Base-by-base conservation (phyloP, 768 basidiomycete species). In the Hortiboletus campestris region DNA sequence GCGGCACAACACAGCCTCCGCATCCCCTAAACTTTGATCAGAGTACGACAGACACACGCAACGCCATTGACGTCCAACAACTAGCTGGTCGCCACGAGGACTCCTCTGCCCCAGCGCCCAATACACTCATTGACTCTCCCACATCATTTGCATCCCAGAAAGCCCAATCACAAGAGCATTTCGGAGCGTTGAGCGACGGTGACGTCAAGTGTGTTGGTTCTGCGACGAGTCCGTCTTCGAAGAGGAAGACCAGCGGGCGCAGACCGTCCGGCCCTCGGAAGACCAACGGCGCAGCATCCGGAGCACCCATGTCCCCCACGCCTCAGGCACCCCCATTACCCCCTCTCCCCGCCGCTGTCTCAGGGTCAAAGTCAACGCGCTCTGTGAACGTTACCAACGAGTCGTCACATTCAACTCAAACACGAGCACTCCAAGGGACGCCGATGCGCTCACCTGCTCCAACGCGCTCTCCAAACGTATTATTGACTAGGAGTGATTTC, bases 271-370 rank as follows among this genome's bases (percentile, higher is more conserved):
- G 34, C 10, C 13, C 63, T 31, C 68, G 72, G 34, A 76, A 71
- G 63, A 79, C 83, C 2, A 78, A 81, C 0, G 82, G 83, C 47
- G 85, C 86, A 1, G 82, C 84, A 3, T 83, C 84, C 17, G 84
- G 86, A 17, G 72, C 86, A 31, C 80, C 84, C 44, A 87, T 89
- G 80, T 82, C 83, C 12, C 82, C 84, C 58, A 74, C 83, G 0
- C 67, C 84, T 51, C 76, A 77, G 2, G 71, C 80, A 6, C 79
- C 80, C 19, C 80, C 69, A 12, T 13, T 68, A 12, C 68, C 69
- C 1, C 54, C 62, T 45, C 44, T 55, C 35, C 49, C 67, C 29
- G 4, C 55, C 46, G 22, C 64, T 46, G 34, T 46, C 36, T 46
- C 60, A 1, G 53, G 32, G 8, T 59, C 69, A 32, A 71, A 53